Evolutionary conservation across 140 eudicot genomes (phyloP).

Genomic region (Bidens hawaiensis): DNA sequence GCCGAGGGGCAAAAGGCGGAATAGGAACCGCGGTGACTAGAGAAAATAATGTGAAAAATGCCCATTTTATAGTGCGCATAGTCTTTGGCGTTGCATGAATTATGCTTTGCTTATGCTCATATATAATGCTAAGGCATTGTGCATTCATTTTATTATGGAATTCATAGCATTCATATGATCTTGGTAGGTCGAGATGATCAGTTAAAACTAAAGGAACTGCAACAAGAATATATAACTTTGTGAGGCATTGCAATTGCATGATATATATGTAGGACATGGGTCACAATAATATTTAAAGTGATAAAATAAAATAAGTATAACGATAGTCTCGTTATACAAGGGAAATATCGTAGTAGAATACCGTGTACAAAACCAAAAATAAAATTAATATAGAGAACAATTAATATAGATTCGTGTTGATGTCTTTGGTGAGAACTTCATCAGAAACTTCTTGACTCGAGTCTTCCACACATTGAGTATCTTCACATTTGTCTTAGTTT

Average conservation of each 20-base stretch:
- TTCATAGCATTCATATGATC: constrained; percentile 44
- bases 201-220: constrained; percentile 16
- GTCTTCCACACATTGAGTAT: too few relatives aligned
- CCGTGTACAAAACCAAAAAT: too few relatives aligned
- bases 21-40: constrained; percentile 29
- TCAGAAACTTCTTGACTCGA: too few relatives aligned
- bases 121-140: constrained; percentile 16
- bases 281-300: too few relatives aligned
- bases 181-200: constrained; percentile 27
- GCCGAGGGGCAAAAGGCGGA: constrained; percentile 41
- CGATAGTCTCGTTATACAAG: too few relatives aligned
- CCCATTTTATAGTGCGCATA: constrained; percentile 44
- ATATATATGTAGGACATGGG: too few relatives aligned
- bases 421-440: too few relatives aligned
- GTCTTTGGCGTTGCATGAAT: constrained; percentile 13
- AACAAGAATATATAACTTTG: constrained; percentile 2
- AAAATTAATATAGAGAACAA: too few relatives aligned
- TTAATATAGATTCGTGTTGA: too few relatives aligned
- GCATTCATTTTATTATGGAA: neutral
- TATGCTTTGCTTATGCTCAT: constrained; percentile 20
- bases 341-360: too few relatives aligned
- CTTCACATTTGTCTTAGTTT: too few relatives aligned
- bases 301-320: too few relatives aligned
- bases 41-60: constrained; percentile 25
- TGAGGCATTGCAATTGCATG: constrained; percentile 15